A percentile compares a stretch with the other conserved stretches of the same genome.
Evolutionary conservation across 768 basidiomycete species (phyloP).

Genomic region (Boletus subcaerulescens): DNA sequence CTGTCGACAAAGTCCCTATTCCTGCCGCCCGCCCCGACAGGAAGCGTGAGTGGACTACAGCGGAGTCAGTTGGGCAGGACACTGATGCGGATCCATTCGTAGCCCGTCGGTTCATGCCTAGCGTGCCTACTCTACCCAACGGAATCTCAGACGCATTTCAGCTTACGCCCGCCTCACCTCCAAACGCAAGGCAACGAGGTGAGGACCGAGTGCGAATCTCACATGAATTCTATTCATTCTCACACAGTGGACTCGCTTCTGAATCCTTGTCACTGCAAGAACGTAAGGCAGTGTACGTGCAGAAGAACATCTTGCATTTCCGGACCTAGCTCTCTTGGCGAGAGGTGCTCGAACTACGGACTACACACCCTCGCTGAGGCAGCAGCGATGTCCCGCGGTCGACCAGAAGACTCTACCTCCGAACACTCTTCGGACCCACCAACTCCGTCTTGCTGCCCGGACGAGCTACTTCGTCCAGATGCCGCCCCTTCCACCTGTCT

Average conservation of each 20-base stretch:
- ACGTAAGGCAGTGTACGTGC: constrained; percentile 56
- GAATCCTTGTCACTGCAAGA: constrained; percentile 63
- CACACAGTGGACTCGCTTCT: constrained; percentile 54
- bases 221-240: constrained; percentile 1
- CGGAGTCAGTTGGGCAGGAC: constrained; percentile 1
- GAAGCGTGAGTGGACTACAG: constrained; percentile 28
- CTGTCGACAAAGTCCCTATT: constrained; percentile 30
- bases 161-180: constrained; percentile 26
- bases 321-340: constrained; percentile 1
- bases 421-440: constrained; percentile 6
- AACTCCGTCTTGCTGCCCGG: constrained; percentile 23
- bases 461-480: neutral
- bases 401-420: constrained; percentile 1
- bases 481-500: constrained; percentile 25
- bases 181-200: constrained; percentile 54
- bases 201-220: neutral
- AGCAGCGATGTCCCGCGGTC: constrained; percentile 25
- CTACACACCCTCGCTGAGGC: constrained; percentile 38
- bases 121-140: constrained; percentile 69
- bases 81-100: constrained; percentile 10
- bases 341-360: constrained; percentile 14
- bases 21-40: constrained; percentile 31
- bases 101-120: constrained; percentile 71
- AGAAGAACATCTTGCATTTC: constrained; percentile 9
- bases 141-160: constrained; percentile 57